These are phyloP conservation scores for Quercus lobata DNA, from an alignment of 331 rosid genomes.

Conservation along the genomic window DNA sequence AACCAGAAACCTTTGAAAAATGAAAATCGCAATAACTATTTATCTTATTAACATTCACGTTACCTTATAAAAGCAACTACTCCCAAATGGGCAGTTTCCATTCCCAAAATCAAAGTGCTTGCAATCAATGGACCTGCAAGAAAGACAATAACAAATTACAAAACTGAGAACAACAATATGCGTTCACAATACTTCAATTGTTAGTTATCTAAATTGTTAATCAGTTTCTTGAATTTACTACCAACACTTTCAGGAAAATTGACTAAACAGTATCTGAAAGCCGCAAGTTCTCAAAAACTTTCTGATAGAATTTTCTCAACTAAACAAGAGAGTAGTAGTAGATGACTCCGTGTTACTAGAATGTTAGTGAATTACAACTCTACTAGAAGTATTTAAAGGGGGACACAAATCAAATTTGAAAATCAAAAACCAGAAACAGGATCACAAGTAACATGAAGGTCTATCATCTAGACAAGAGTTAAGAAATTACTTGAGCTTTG, in stretches of 20 bases:
- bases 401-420: neutral
- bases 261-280: slow-evolving; percentile 9
- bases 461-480: neutral
- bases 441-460: slow-evolving; percentile 2
- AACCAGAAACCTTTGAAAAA: neutral
- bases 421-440: neutral
- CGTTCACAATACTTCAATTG: neutral
- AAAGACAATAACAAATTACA: slow-evolving; percentile 13
- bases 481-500: slow-evolving; percentile 78
- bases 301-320: neutral
- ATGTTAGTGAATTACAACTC: neutral
- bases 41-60: neutral
- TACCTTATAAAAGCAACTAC: slow-evolving; percentile 98
- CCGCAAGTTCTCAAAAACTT: neutral
- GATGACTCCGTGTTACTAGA: neutral
- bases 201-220: neutral
- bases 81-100: slow-evolving; percentile 96
- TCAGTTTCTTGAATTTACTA: neutral
- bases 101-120: slow-evolving; percentile 96
- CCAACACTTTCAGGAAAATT: slow-evolving; percentile 1
- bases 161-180: neutral
- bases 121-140: slow-evolving; percentile 90
- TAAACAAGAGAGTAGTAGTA: neutral
- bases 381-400: neutral
- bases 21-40: neutral